phyloP scores from a whole-genome alignment of 176 grass and related monocot genomes.

The Phoenix roebelenii region DNA sequence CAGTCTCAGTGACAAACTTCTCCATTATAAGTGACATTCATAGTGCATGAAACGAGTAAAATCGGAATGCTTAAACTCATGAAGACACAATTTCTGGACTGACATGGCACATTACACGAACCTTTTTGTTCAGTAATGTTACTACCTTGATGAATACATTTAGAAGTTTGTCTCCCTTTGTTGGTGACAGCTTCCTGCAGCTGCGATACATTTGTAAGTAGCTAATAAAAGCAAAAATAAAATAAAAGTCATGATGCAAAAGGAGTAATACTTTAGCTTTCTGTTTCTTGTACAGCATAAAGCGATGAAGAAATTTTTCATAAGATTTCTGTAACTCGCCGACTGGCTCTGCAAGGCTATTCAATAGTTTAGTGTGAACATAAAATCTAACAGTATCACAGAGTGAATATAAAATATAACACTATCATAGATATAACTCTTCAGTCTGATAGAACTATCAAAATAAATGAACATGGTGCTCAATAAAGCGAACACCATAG shows the following conservation, averaged over 20 bases:
- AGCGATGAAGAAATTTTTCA: conserved; percentile 52
- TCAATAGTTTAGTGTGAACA: conserved; percentile 13
- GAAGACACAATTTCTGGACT: no score
- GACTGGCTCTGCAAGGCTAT: conserved; percentile 80
- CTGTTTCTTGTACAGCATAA: conserved; percentile 56
- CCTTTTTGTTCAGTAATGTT: conserved; percentile 11
- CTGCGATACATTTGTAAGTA: conserved; percentile 20
- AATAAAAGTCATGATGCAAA: conserved; percentile 1
- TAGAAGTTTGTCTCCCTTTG: conserved; percentile 22
- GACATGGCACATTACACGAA: neutral
- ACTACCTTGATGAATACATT: conserved; percentile 23
- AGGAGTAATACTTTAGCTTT: conserved; percentile 48
- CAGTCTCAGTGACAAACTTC: no score
- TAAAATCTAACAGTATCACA: no score
- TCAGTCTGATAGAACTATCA: no score
- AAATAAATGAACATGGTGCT: no score
- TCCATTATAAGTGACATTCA: no score
- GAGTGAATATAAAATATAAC: neutral
- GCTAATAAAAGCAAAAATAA: conserved; percentile 7
- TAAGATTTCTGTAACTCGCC: conserved; percentile 72
- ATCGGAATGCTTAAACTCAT: no score
- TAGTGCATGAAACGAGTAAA: no score
- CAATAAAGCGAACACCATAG: no score
- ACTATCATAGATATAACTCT: no score
- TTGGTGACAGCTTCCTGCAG: conserved; percentile 33